A percentile compares a stretch with the other conserved stretches of the same genome.
Evolutionary conservation across 768 basidiomycete genomes (phyloP).

Genomic region (Candolleomyces efflorescens): DNA sequence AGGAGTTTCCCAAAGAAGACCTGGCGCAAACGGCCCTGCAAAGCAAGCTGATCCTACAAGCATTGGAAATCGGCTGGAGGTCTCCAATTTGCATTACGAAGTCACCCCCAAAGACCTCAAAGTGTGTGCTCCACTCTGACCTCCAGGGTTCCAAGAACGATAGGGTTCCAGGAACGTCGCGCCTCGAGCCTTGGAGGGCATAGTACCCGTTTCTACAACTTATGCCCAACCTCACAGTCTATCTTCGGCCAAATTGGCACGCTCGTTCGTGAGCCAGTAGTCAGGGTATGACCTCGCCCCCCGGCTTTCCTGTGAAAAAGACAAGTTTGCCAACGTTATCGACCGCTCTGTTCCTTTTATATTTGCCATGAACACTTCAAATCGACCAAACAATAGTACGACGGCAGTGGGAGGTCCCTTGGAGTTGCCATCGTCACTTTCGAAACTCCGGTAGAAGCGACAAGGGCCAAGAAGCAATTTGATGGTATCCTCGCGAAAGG

Average conservation of each 20-base stretch:
- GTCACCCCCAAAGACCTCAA: conserved; percentile 83
- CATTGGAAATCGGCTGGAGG: conserved; percentile 52
- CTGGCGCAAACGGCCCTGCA: conserved; percentile 18
- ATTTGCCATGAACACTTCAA: conserved; percentile 6
- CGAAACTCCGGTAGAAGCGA: conserved; percentile 75
- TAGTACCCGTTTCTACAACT: not conserved
- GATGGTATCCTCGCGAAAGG: conserved; percentile 89
- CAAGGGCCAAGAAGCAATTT: conserved; percentile 77
- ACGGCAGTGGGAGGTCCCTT: conserved; percentile 89
- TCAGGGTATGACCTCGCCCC: conserved; percentile 88
- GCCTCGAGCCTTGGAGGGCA: too few relatives aligned
- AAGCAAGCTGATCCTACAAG: conserved; percentile 21
- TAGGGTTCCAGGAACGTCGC: too few relatives aligned
- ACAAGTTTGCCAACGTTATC: conserved; percentile 46
- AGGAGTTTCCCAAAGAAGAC: conserved; percentile 29
- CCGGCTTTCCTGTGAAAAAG: conserved; percentile 43
- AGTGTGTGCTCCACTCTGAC: conserved; percentile 42
- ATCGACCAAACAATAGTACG: conserved; percentile 64
- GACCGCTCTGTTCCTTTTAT: conserved; percentile 30
- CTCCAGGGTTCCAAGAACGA: too few relatives aligned
- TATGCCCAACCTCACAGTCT: conserved; percentile 39
- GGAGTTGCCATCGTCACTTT: conserved; percentile 79
- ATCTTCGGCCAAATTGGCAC: conserved; percentile 93
- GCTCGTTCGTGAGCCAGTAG: conserved; percentile 86
- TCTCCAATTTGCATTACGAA: conserved; percentile 91